phyloP scores from a whole-genome alignment of 2,329 filamentous ascomycete species.

The Chrysosporium queenslandicum region DNA sequence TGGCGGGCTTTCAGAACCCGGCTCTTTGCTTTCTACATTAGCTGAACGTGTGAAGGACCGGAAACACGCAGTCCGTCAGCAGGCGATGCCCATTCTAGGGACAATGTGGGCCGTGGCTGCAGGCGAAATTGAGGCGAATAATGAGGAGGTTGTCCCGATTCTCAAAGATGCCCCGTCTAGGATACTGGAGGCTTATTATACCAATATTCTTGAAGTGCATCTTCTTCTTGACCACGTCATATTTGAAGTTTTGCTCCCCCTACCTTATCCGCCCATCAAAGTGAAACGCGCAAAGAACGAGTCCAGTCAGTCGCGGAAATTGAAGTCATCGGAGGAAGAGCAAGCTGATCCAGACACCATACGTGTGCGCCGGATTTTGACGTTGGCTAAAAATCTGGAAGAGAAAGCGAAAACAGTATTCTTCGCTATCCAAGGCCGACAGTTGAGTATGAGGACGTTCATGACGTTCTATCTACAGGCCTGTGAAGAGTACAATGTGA shows the following conservation, averaged over 20 bases:
- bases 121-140: constrained; percentile 73
- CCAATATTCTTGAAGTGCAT: constrained; percentile 80
- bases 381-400: constrained; percentile 70
- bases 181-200: constrained; percentile 80
- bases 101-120: constrained; percentile 90
- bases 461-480: constrained; percentile 66
- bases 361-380: constrained; percentile 71
- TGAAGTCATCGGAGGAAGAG: constrained; percentile 29
- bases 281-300: constrained; percentile 37
- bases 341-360: constrained; percentile 49
- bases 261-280: constrained; percentile 71
- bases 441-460: constrained; percentile 62
- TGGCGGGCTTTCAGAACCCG: constrained; percentile 64
- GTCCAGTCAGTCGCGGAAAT: constrained; percentile 49
- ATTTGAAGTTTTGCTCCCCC: constrained; percentile 78
- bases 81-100: constrained; percentile 74
- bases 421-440: constrained; percentile 71
- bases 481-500: constrained; percentile 74
- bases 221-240: constrained; percentile 72
- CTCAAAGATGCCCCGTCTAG: constrained; percentile 72
- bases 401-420: constrained; percentile 73
- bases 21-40: constrained; percentile 69
- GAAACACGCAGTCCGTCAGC: constrained; percentile 67
- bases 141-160: constrained; percentile 64
- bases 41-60: constrained; percentile 84